Base-by-base conservation (phyloP, 345 rosid species). In the Arabidopsis arenosa region DNA sequence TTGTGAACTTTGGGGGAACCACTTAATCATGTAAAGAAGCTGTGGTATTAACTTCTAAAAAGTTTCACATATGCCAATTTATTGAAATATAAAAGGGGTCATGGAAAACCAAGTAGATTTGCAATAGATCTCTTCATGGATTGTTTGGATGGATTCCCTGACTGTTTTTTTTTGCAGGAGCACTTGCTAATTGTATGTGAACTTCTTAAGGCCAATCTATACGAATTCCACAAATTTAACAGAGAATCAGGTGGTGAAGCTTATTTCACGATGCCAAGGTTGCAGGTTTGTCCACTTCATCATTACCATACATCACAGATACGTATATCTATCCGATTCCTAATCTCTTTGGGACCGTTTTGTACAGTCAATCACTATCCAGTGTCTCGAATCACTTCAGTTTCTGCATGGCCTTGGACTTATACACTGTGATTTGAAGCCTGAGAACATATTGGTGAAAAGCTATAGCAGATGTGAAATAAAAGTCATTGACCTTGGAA, bases 241-340 rank as follows among this genome's bases (percentile, higher is more conserved):
- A 82, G 99, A 84, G 99, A 95, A 80, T 90, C 99, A 26, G 98
- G 98, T 72, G 99, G 99, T 63, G 99, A 96, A 82, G 99, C 93
- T 63, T 96, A 96, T 80, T 96, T 93, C 80, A 96, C 99, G 14
- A 96, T 93, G 99, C 99, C 98, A 37, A 88, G 99, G 85, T 86
- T 96, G 85, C 99, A 96, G 98, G 99, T 96, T 74, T 66, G 84
- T 70, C 12, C 2, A 48, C 61, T 40, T 73, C 65, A 49, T 78
- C 30, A 32, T 66, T 85, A 72, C 82, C 61, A 30, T 58, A 41
- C 49, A 73, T 30, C 66, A 41, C 62, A 35, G 47, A 17, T 30
- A 53, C 35, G 7, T 68, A 48, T 15, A 8, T 74, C 30, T 59
- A 52, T 35, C 47, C 26, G 51, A 32, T 66, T 68, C 47, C 83